Conservation (phyloP, 129 eudicot species). For the Escallonia herrerae region DNA sequence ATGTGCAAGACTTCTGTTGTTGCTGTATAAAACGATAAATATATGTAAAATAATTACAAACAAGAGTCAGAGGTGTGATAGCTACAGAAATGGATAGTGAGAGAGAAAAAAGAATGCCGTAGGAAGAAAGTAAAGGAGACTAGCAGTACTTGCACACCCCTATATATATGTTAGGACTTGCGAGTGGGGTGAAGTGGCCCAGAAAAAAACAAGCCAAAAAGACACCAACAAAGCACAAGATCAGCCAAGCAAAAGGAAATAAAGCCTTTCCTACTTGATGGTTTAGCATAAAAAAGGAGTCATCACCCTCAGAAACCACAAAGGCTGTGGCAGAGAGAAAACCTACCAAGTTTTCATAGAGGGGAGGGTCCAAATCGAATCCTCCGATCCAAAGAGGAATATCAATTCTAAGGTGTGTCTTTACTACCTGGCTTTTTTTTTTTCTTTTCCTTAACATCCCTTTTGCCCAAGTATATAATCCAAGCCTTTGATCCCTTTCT, state of each 20-base stretch:
- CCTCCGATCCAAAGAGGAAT: not conserved
- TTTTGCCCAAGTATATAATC: constrained; percentile 17
- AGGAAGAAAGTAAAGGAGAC: constrained; percentile 64
- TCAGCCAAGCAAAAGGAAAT: constrained; percentile 18
- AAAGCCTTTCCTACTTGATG: constrained; percentile 7
- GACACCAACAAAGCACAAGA: constrained; percentile 27
- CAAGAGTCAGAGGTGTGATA: constrained; percentile 23
- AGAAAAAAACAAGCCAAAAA: constrained; percentile 33
- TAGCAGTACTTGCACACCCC: constrained; percentile 28
- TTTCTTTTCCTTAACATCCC: constrained; percentile 13
- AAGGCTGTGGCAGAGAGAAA: constrained; percentile 7
- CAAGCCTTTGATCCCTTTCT: constrained; percentile 14
- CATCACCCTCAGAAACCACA: constrained; percentile 24
- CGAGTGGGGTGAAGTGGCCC: constrained; percentile 24
- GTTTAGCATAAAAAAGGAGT: constrained; percentile 42
- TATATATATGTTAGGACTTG: constrained; percentile 7
- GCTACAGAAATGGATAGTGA: constrained; percentile 38
- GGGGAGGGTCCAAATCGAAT: constrained; percentile 1
- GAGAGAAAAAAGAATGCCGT: constrained; percentile 70
- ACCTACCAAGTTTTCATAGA: constrained; percentile 28
- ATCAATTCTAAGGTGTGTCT: constrained; percentile 23
- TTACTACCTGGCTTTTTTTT: constrained; percentile 2
- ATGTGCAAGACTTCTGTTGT: not conserved
- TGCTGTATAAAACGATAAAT: not conserved
- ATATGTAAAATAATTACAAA: not conserved